Base-by-base conservation (phyloP, 2,329 filamentous ascomycete genomes). In the Cytospora paraplurivora region DNA sequence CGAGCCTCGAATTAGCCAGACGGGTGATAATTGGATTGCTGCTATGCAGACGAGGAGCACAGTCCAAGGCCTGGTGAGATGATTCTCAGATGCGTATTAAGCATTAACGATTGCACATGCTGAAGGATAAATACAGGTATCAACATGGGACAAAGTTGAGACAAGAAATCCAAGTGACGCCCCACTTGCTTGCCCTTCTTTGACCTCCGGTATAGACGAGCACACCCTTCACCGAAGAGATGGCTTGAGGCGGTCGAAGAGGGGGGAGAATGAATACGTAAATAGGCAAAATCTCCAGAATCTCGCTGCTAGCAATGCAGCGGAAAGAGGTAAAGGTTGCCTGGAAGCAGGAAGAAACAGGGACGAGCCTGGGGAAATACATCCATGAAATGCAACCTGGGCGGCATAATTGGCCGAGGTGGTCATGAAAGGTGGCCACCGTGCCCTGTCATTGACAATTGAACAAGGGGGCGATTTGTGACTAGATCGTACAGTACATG, bases 381-480 rank as follows among this genome's bases (percentile, higher is more conserved):
- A 59, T 32, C 37, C 58, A 61, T 51, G 58, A 49, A 44, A 50
- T 33, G 59, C 51, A 55, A 60, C 53, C 38, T 44, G 44, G 54
- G 56, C 35, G 44, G 51, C 47, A 55, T 47, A 62, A 64, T 58
- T 62, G 62, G 62, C 58, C 58, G 62, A 60, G 59, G 56, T 50
- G 51, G 56, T 27, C 62, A 61, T 49, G 32, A 49, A 62, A 62
- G 63, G 44, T 59, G 59, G 50, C 63, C 59, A 62, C 55, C 59
- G 57, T 65, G 63, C 59, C 27, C 47, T 33, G 59, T 53, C 63
- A 51, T 59, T 32, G 50, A 37, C 41, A 17, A 62, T 44, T 52
- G 55, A 54, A 59, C 63, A 65, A 65, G 60, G 63, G 63, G 63
- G 63, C 56, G 60, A 60, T 56, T 59, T 58, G 63, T 56, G 35